phyloP scores from a whole-genome alignment of 257 asterid genomes.

The Avicennia marina region DNA sequence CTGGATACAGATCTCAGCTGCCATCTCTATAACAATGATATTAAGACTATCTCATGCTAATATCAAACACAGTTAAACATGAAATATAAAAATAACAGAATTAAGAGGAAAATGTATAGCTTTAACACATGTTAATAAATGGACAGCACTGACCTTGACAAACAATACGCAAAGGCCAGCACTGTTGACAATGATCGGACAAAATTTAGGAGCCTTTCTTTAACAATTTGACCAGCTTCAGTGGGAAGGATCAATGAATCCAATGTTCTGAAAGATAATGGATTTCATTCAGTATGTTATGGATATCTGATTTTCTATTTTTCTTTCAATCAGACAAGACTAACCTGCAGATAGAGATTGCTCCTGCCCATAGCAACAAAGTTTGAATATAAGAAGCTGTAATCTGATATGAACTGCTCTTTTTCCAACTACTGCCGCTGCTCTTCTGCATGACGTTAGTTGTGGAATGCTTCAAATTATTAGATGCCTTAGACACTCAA shows the following conservation, averaged over 20 bases:
- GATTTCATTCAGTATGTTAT: slow-evolving; percentile 21
- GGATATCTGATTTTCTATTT: neutral
- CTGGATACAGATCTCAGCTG: too few species aligned
- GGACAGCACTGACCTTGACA: slow-evolving; percentile 59
- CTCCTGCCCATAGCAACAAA: slow-evolving; percentile 77
- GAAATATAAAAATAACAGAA: neutral
- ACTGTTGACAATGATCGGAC: slow-evolving; percentile 89
- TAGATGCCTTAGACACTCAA: slow-evolving; percentile 7
- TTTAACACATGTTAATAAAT: slow-evolving; percentile 1
- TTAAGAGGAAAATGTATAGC: neutral
- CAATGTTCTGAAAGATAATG: slow-evolving; percentile 57
- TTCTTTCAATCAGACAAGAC: slow-evolving; percentile 22
- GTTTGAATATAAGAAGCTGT: slow-evolving; percentile 79
- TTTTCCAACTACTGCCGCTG: slow-evolving; percentile 72
- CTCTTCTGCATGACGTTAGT: slow-evolving; percentile 50
- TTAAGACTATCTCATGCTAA: too few species aligned
- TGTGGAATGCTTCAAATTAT: slow-evolving; percentile 12
- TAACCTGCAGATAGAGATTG: slow-evolving; percentile 86
- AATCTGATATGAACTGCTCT: slow-evolving; percentile 66
- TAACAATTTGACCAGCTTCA: slow-evolving; percentile 80
- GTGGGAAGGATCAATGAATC: slow-evolving; percentile 76
- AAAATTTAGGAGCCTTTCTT: slow-evolving; percentile 74
- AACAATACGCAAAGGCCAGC: slow-evolving; percentile 79
- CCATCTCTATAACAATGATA: too few species aligned
- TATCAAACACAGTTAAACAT: neutral